phyloP scores from a whole-genome alignment of 371 early-diverging fungal genomes.

The Chytridiales sp. region DNA sequence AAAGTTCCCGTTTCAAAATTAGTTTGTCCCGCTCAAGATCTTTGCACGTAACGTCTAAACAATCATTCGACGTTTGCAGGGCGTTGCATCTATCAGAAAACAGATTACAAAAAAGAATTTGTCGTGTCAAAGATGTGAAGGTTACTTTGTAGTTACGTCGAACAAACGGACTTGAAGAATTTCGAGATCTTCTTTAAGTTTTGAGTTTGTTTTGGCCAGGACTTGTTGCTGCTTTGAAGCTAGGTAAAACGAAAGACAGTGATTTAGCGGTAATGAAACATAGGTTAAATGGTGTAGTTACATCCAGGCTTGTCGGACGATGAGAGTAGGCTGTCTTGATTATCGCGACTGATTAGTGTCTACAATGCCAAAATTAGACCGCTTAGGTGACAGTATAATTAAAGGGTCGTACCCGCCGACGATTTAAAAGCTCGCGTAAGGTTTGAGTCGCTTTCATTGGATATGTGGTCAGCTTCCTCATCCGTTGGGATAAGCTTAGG shows the following conservation, averaged over 20 bases:
- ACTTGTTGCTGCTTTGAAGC: neutral
- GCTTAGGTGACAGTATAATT: no score
- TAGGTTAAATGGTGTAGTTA: no score
- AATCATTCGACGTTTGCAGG: slow-evolving; percentile 6
- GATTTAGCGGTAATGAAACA: no score
- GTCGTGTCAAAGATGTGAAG: neutral
- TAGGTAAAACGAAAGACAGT: no score
- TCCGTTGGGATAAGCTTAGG: slow-evolving; percentile 3
- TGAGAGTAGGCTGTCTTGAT: no score
- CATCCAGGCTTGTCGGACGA: no score
- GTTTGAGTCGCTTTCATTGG: neutral
- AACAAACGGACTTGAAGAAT: slow-evolving; percentile 6
- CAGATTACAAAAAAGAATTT: neutral
- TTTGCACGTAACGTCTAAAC: slow-evolving; percentile 15
- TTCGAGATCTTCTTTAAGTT: slow-evolving; percentile 7
- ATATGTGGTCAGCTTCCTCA: slow-evolving; percentile 1
- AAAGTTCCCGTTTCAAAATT: slow-evolving; percentile 10
- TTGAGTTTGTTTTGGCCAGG: neutral
- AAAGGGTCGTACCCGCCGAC: no score
- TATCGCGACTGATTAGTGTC: no score
- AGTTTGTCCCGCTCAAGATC: slow-evolving; percentile 11
- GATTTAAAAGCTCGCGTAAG: no score
- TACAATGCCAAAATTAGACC: no score
- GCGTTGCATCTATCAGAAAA: slow-evolving; percentile 5
- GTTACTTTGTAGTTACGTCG: slow-evolving; percentile 9